These are phyloP conservation scores for Immersiella caudata DNA, from an alignment of 495 filamentous ascomycete species.

Conservation along the genomic window DNA sequence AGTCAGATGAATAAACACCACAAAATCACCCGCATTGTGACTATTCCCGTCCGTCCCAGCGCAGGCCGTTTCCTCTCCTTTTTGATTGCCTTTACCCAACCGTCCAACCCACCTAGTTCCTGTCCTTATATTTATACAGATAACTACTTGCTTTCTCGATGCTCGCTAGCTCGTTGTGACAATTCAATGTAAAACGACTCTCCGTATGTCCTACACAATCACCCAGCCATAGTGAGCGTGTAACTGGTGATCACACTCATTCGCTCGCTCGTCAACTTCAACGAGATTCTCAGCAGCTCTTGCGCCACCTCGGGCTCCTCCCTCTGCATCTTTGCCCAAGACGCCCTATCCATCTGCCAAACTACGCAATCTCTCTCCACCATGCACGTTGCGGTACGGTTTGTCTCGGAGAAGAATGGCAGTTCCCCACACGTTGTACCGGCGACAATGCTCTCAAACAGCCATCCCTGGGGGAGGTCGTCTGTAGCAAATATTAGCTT, in stretches of 20 bases:
- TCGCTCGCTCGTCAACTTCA: constrained; percentile 87
- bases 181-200: constrained; percentile 12
- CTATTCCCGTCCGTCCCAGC: too few relatives aligned
- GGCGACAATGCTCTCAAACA: constrained; percentile 89
- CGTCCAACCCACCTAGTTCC: too few relatives aligned
- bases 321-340: constrained; percentile 71
- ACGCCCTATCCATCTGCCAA: constrained; percentile 73
- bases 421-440: constrained; percentile 95
- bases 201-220: neutral
- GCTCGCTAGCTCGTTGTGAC: neutral
- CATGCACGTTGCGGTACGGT: constrained; percentile 80
- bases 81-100: too few relatives aligned
- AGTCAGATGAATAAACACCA: too few relatives aligned
- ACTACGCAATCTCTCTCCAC: constrained; percentile 79
- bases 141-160: neutral
- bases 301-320: constrained; percentile 73
- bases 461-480: constrained; percentile 81
- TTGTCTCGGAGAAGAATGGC: constrained; percentile 91
- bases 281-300: constrained; percentile 78
- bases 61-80: too few relatives aligned
- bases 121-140: too few relatives aligned
- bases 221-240: constrained; percentile 45
- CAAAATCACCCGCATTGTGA: too few relatives aligned
- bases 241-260: constrained; percentile 83
- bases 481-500: too few relatives aligned